phyloP scores from a whole-genome alignment of 73 alveolate species.

The Paramecium primaurelia region DNA sequence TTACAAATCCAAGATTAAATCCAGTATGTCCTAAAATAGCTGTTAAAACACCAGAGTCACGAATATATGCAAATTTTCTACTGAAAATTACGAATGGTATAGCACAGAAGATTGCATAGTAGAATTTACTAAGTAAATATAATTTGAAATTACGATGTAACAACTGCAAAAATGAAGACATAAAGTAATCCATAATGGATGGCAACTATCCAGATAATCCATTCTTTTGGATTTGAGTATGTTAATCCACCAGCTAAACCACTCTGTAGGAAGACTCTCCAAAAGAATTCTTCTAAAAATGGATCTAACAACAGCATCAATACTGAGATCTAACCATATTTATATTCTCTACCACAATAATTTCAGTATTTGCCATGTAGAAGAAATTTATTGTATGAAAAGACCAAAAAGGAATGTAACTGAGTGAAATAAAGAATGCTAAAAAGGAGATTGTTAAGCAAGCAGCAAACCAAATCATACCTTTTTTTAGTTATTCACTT shows the following conservation, averaged over 20 bases:
- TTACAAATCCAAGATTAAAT: neutral
- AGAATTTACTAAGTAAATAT: neutral
- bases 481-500: neutral
- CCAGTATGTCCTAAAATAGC: neutral
- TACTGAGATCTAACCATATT: neutral
- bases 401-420: neutral
- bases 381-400: conserved; percentile 9
- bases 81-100: conserved; percentile 38
- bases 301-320: conserved; percentile 9
- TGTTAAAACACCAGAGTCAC: neutral
- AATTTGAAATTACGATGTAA: neutral
- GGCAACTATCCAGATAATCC: conserved; percentile 26
- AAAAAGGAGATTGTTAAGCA: neutral
- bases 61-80: neutral
- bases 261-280: conserved; percentile 16
- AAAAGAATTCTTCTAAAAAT: neutral
- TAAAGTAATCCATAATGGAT: conserved; percentile 19
- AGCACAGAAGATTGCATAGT: conserved; percentile 3
- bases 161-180: neutral
- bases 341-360: neutral
- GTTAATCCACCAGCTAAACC: conserved; percentile 12
- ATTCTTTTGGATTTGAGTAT: conserved; percentile 15
- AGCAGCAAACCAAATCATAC: neutral
- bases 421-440: neutral
- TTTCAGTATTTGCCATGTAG: neutral